Evolutionary conservation across 2,329 filamentous ascomycete genomes (phyloP), one percentile per base, ranked within the genome.

Genomic region (Nemania abortiva): DNA sequence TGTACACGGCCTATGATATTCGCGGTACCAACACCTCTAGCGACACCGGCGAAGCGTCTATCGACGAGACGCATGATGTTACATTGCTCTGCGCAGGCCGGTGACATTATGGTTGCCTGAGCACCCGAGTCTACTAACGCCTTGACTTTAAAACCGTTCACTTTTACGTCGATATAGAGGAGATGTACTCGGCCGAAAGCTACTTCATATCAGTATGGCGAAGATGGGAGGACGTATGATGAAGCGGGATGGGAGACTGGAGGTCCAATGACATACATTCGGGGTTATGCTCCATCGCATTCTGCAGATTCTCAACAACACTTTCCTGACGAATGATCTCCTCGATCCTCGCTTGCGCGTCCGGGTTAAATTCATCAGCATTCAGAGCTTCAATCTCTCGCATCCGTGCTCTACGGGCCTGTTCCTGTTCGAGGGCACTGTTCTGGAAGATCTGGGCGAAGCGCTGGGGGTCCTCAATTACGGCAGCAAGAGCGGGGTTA

Each of bases 71-170:
- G 92, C 92, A 97, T 97, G 81, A 99, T 98, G 75, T 94, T 94
- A 78, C 96, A 99, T 9, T 90, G 88, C 78, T 97, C 93, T 29
- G 96, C 96, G 77, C 94, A 98, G 27, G 90, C 87, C 5, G 96
- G 96, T 5, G 95, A 98, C 96, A 99, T 99, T 84, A 99, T 98
- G 60, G 96, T 99, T 29, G 95, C 94, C 83, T 99, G 96, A 27
- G 96, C 96, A 70, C 96, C 96, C 1, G 96, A 98, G 81, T 99
- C 96, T 69, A 99, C 96, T 74, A 99, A 92, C 2, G 95, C 96
- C 84, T 98, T 98, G 76, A 99, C 91, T 66, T 92, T 93, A 75
- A 93, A 88, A 13, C 93, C 92, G 81, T 99, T 99, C 75, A 99
- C 96, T 79, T 97, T 93, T 70, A 97, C 95, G 77, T 97, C 91